A percentile compares a stretch with the other conserved stretches of the same genome.
These are phyloP conservation scores for Chaetomiaceae sp. DNA, from an alignment of 2,329 filamentous ascomycete species.

Conservation along the genomic window DNA sequence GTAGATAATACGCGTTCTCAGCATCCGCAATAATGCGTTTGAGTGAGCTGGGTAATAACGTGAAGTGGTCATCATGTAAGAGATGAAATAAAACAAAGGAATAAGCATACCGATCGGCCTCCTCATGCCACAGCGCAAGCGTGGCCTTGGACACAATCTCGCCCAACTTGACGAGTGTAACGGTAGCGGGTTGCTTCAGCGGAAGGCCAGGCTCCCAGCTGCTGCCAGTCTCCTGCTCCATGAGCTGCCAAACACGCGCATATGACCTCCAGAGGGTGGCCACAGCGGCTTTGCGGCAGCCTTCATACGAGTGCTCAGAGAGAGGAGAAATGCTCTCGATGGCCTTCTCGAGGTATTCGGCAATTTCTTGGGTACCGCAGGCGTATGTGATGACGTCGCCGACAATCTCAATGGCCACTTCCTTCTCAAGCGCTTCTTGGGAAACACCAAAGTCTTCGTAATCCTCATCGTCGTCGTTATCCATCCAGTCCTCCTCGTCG, in stretches of 20 bases:
- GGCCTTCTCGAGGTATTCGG: slow-evolving; percentile 85
- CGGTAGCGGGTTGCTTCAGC: slow-evolving; percentile 71
- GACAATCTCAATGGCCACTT: slow-evolving; percentile 91
- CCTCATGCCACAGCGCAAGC: slow-evolving; percentile 79
- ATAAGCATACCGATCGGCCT: slow-evolving; percentile 81
- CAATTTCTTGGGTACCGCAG: slow-evolving; percentile 64
- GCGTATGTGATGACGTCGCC: slow-evolving; percentile 89
- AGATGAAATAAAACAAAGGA: neutral
- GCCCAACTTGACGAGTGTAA: slow-evolving; percentile 78
- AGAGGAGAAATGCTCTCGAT: slow-evolving; percentile 77
- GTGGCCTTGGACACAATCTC: slow-evolving; percentile 82
- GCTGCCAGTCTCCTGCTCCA: slow-evolving; percentile 69
- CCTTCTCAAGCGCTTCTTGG: slow-evolving; percentile 89
- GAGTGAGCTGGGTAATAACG: slow-evolving; percentile 99
- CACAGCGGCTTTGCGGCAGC: slow-evolving; percentile 86
- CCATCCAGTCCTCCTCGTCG: slow-evolving; percentile 54
- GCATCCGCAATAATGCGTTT: slow-evolving; percentile 83
- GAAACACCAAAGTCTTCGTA: slow-evolving; percentile 86
- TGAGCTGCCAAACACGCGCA: slow-evolving; percentile 82
- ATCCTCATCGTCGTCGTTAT: slow-evolving; percentile 61
- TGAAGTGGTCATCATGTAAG: slow-evolving; percentile 74
- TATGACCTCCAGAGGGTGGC: slow-evolving; percentile 92
- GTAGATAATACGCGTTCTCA: slow-evolving; percentile 71
- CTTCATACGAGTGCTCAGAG: slow-evolving; percentile 85
- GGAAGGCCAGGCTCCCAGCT: slow-evolving; percentile 92